These are phyloP conservation scores for Baudoinia panamericana DNA, from an alignment of 495 filamentous ascomycete genomes.

Conservation along the genomic window DNA sequence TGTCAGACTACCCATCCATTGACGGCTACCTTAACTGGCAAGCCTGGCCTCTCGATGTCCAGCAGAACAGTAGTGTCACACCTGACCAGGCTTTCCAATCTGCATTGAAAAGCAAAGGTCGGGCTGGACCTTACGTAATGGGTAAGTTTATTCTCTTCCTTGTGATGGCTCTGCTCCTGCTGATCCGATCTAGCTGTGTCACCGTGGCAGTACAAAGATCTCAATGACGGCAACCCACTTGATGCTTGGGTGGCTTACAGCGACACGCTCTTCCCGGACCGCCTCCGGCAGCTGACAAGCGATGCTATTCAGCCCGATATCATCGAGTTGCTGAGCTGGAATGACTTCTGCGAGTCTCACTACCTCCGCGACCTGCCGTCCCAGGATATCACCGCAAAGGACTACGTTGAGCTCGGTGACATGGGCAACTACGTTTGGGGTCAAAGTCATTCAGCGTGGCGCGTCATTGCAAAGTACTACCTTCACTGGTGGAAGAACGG, in stretches of 20 bases:
- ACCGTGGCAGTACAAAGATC: slow-evolving; percentile 23
- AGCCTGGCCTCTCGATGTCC: slow-evolving; percentile 20
- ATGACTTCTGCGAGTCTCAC: slow-evolving; percentile 24
- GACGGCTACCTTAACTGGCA: slow-evolving; percentile 24
- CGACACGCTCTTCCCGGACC: slow-evolving; percentile 19
- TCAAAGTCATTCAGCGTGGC: slow-evolving; percentile 17
- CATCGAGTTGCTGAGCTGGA: slow-evolving; percentile 24
- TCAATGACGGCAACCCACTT: slow-evolving; percentile 18
- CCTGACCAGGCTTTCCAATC: slow-evolving; percentile 19
- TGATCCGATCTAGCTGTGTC: slow-evolving; percentile 17
- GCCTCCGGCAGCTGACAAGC: slow-evolving; percentile 5
- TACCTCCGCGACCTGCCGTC: slow-evolving; percentile 20
- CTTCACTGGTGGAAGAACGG: slow-evolving; percentile 19
- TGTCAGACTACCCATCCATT: slow-evolving; percentile 13
- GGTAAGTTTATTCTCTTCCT: slow-evolving; percentile 15
- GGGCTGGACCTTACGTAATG: slow-evolving; percentile 22
- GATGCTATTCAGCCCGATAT: slow-evolving; percentile 20
- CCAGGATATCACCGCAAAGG: slow-evolving; percentile 6
- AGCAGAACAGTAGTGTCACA: slow-evolving; percentile 14
- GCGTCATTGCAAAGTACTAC: slow-evolving; percentile 23
- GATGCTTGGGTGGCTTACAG: slow-evolving; percentile 21
- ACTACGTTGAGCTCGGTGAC: slow-evolving; percentile 16
- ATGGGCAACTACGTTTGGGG: slow-evolving; percentile 16
- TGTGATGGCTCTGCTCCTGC: too few species aligned
- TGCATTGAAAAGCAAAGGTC: slow-evolving; percentile 14